Evolutionary conservation across 192 early-diverging fungal species (phyloP), one percentile per base, ranked within the genome.

Genomic region (Entophlyctis luteolus): DNA sequence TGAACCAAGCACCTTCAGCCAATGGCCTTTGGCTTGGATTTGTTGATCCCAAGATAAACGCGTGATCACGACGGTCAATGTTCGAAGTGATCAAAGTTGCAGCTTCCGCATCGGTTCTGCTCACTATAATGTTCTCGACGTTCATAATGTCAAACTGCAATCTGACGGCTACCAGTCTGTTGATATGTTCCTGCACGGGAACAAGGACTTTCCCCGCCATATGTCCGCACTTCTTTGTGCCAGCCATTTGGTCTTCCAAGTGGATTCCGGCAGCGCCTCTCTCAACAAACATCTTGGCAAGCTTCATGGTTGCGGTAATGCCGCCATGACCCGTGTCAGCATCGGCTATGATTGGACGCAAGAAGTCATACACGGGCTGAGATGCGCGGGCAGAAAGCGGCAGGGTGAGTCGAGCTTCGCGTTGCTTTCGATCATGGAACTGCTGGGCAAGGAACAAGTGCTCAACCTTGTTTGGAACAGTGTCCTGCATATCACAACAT

Each of bases 141-240:
- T 91, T 93, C 96, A 98, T 96, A 73, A 98, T 95, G 77, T 98
- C 96, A 69, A 90, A 93, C 84, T 98, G 96, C 47, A 93, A 87
- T 73, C 96, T 89, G 73, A 91, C 88, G 62, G 94, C 94, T 20
- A 97, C 89, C 52, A 97, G 81, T 39, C 94, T 88, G 85, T 94
- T 96, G 79, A 96, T 95, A 82, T 98, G 96, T 80, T 98, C 94
- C 2, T 89, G 89, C 37, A 96, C 92, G 22, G 96, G 96, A 3
- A 98, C 96, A n/a, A 98, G 77, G 31, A 98, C 96, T 77, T 98
- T 98, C 50, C 95, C 95, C 48, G 93, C 95, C 95, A 98, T 98
- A 79, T 98, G 96, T 20, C 96, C 96, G 75, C 96, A 98, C 86
- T 98, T 98, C 75, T 98, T 98, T 71, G 93, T 95, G 68, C 91